Conservation (phyloP, 2,329 filamentous ascomycete genomes). For the Juglanconis juglandina region DNA sequence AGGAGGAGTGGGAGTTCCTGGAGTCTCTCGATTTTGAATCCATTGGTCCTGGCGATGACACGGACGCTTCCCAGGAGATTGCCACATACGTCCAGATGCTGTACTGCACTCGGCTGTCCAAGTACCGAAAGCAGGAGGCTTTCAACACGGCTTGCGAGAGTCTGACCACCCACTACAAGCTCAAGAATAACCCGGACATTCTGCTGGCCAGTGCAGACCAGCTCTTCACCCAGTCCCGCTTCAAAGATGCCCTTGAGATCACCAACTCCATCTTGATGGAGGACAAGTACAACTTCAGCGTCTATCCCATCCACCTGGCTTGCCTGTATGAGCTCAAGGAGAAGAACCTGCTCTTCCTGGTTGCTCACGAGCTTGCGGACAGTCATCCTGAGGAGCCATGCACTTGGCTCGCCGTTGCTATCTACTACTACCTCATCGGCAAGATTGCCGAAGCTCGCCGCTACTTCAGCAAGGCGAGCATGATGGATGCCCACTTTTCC, state of each 20-base stretch:
- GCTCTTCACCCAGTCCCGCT: conserved; percentile 90
- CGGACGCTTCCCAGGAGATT: conserved; percentile 69
- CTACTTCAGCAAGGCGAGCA: conserved; percentile 95
- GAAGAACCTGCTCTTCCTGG: conserved; percentile 85
- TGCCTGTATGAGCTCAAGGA: conserved; percentile 83
- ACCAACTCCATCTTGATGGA: conserved; percentile 78
- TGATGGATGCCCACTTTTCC: conserved; percentile 97
- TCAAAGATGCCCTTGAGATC: conserved; percentile 76
- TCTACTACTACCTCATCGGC: conserved; percentile 87
- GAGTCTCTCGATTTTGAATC: conserved; percentile 88
- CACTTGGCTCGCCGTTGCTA: conserved; percentile 89
- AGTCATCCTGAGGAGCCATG: conserved; percentile 86
- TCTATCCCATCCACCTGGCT: conserved; percentile 88
- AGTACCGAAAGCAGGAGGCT: conserved; percentile 82
- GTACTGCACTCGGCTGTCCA: conserved; percentile 91
- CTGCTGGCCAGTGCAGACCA: conserved; percentile 86
- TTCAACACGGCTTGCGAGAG: conserved; percentile 86
- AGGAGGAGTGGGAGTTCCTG: conserved; percentile 86
- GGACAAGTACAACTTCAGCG: conserved; percentile 84
- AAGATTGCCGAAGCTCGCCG: conserved; percentile 90
- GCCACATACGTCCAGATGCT: conserved; percentile 93
- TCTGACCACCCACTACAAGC: conserved; percentile 87
- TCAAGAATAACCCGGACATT: conserved; percentile 82
- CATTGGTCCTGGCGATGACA: conserved; percentile 63
- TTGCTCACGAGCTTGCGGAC: conserved; percentile 89